These are phyloP conservation scores for Linnemannia schmuckeri DNA, from an alignment of 192 early-diverging fungal species.

Conservation along the genomic window DNA sequence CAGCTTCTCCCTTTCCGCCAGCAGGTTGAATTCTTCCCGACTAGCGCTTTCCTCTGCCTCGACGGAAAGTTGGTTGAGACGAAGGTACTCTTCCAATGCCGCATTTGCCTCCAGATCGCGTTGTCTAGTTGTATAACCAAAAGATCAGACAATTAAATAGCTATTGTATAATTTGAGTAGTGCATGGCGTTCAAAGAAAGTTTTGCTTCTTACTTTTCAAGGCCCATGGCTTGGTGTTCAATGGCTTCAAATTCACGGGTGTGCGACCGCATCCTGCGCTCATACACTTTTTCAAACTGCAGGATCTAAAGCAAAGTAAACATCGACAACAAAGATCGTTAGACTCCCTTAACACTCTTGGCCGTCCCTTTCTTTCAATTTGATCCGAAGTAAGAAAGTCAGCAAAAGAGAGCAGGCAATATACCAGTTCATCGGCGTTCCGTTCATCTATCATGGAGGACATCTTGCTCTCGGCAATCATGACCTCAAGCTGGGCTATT, in stretches of 20 bases:
- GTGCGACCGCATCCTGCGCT: constrained; percentile 10
- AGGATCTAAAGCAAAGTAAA: background rate
- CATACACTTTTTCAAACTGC: constrained; percentile 19
- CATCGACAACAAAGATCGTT: background rate
- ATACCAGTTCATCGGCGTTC: constrained; percentile 36
- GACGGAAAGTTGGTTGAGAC: constrained; percentile 5
- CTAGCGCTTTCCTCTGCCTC: constrained; percentile 29
- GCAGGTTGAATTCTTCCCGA: constrained; percentile 29
- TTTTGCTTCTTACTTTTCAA: constrained; percentile 22
- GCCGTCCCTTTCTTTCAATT: background rate
- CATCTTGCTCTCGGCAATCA: constrained; percentile 3
- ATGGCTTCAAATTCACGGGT: constrained; percentile 6
- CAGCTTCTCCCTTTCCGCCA: constrained; percentile 24
- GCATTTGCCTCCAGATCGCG: constrained; percentile 16
- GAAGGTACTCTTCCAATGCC: constrained; percentile 14
- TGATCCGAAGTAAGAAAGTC: background rate
- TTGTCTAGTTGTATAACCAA: constrained; percentile 2
- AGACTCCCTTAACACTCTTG: background rate
- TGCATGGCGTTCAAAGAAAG: background rate
- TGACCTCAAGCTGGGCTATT: background rate
- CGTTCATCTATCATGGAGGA: constrained; percentile 13
- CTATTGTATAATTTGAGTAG: background rate
- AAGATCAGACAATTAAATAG: background rate
- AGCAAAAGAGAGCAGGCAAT: background rate
- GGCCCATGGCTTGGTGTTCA: constrained; percentile 5